These are phyloP conservation scores for Collybia sordida DNA, from an alignment of 768 basidiomycete genomes.

Conservation along the genomic window DNA sequence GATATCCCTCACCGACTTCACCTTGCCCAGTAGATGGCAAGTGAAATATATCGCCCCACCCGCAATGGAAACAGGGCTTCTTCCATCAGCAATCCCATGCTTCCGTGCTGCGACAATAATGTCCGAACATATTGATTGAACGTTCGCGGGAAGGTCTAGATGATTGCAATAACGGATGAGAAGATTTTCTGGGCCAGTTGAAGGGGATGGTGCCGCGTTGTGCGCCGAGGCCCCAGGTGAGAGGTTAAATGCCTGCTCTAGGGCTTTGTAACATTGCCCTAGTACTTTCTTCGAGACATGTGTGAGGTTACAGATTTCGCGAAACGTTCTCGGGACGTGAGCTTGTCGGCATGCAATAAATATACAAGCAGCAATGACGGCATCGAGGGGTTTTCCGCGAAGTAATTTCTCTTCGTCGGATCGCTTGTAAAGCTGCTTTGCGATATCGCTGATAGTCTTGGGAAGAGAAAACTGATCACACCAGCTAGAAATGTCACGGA, in stretches of 20 bases:
- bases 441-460: conserved; percentile 91
- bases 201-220: conserved; percentile 45
- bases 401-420: conserved; percentile 94
- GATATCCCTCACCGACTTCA: conserved; percentile 82
- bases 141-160: conserved; percentile 77
- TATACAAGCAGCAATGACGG: conserved; percentile 95
- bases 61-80: conserved; percentile 98
- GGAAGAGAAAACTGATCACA: conserved; percentile 95
- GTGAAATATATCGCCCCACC: conserved; percentile 95
- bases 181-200: conserved; percentile 78
- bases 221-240: conserved; percentile 73
- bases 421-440: conserved; percentile 96
- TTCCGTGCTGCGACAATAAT: conserved; percentile 80
- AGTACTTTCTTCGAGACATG: conserved; percentile 94
- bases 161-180: conserved; percentile 94
- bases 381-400: conserved; percentile 87
- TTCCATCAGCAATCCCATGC: conserved; percentile 88
- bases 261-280: conserved; percentile 89
- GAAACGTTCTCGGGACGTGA: conserved; percentile 93
- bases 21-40: conserved; percentile 73
- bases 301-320: conserved; percentile 92
- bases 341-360: conserved; percentile 97
- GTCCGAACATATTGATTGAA: conserved; percentile 82
- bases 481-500: conserved; percentile 89
- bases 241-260: conserved; percentile 87